Percentiles rank a stretch among this genome's conserved stretches.
phyloP scores from a whole-genome alignment of 352 stramenopile species.

The Plasmopara viticola region DNA sequence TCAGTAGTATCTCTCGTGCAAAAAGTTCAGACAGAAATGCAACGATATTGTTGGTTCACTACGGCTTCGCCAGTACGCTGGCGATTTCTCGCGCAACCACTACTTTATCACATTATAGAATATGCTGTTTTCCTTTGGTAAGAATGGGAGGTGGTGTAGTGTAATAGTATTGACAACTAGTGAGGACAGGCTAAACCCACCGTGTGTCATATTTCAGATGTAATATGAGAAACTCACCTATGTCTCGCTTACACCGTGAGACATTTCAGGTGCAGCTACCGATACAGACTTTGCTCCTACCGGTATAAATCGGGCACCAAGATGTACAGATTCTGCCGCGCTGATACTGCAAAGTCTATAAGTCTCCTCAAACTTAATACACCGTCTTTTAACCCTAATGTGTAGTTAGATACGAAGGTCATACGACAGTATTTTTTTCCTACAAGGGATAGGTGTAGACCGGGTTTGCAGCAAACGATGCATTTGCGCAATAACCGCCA shows the following conservation, averaged over 20 bases:
- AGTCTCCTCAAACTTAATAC: no score
- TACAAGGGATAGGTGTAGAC: conserved; percentile 13
- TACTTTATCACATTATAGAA: conserved; percentile 48
- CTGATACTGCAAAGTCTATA: no score
- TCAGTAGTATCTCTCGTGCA: conserved; percentile 2
- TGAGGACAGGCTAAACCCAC: no score
- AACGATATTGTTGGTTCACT: conserved; percentile 9
- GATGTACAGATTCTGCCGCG: no score
- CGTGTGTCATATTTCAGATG: no score
- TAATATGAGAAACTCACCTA: no score
- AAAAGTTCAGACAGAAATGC: conserved; percentile 4
- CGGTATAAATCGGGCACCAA: no score
- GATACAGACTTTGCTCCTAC: no score
- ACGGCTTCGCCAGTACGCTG: conserved; percentile 25
- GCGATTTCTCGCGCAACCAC: conserved; percentile 34
- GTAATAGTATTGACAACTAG: conserved; percentile 2
- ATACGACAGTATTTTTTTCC: neutral
- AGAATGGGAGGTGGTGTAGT: conserved; percentile 12
- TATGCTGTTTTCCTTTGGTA: conserved; percentile 60
- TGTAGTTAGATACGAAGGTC: neutral
- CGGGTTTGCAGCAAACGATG: conserved; percentile 18
- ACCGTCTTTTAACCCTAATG: no score
- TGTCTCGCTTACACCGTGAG: no score
- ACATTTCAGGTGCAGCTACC: no score
- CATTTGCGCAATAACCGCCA: conserved; percentile 20